A percentile compares a stretch with the other conserved stretches of the same genome.
Evolutionary conservation across 2,329 filamentous ascomycete species (phyloP).

Genomic region (Cercospora sesami): DNA sequence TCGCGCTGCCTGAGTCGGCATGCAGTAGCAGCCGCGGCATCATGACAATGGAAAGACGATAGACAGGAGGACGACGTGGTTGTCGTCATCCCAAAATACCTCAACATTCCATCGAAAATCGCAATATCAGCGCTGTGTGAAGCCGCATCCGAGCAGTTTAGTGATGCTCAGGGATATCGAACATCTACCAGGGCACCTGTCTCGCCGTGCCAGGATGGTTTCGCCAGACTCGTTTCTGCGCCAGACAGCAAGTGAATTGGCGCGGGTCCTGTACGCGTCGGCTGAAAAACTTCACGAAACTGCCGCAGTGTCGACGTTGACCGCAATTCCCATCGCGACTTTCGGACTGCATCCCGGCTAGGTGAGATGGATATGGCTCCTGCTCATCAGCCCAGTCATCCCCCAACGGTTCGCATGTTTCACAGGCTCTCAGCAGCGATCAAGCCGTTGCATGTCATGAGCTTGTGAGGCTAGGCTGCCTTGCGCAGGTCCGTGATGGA

Average conservation of each 20-base stretch:
- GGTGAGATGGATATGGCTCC: not conserved
- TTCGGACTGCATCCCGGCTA: not conserved
- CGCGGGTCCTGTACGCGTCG: not conserved
- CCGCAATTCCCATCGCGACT: not conserved
- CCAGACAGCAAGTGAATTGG: not conserved
- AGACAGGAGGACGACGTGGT: not conserved
- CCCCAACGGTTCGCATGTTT: constrained; percentile 2
- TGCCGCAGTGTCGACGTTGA: not conserved
- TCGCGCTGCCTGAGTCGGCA: not conserved
- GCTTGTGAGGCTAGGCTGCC: not conserved
- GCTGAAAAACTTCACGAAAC: not conserved
- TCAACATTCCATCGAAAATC: not conserved
- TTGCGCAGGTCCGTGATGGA: not conserved
- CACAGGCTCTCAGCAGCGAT: not conserved
- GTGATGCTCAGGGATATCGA: constrained; percentile 8
- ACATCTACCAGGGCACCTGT: constrained; percentile 2
- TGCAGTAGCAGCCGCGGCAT: not conserved
- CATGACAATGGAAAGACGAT: not conserved
- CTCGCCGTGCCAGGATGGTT: not conserved
- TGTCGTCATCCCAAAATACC: not conserved
- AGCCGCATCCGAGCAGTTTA: not conserved
- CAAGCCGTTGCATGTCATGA: not conserved
- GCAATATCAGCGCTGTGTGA: constrained; percentile 5
- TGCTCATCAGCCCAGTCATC: not conserved
- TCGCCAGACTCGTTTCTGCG: constrained; percentile 8